phyloP scores from a whole-genome alignment of 768 basidiomycete species.

The Imleria badia region DNA sequence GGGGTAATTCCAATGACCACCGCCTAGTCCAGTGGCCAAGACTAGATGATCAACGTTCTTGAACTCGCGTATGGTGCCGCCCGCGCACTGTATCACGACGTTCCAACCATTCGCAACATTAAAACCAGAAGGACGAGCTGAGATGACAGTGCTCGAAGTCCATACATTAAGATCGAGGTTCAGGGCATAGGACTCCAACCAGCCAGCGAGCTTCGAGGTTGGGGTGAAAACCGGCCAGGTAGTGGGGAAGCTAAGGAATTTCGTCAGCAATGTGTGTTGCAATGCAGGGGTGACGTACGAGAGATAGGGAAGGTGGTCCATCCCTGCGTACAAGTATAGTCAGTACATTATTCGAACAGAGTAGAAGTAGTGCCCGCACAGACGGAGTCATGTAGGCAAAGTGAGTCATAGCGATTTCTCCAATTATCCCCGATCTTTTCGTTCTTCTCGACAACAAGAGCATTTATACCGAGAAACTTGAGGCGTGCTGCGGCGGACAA shows the following conservation, averaged over 20 bases:
- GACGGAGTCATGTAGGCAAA: slow-evolving; percentile 53
- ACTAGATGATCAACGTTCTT: slow-evolving; percentile 46
- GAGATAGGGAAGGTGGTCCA: slow-evolving; percentile 39
- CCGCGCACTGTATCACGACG: slow-evolving; percentile 35
- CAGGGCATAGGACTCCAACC: slow-evolving; percentile 59
- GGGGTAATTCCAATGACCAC: slow-evolving; percentile 41
- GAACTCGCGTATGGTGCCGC: slow-evolving; percentile 33
- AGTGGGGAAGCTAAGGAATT: slow-evolving; percentile 43
- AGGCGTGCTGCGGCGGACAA: slow-evolving; percentile 51
- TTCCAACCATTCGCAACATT: slow-evolving; percentile 42
- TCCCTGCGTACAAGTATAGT: neutral
- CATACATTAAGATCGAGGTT: slow-evolving; percentile 59
- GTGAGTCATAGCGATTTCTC: slow-evolving; percentile 54
- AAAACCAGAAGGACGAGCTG: slow-evolving; percentile 26
- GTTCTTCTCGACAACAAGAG: slow-evolving; percentile 55
- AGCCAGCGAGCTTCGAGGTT: slow-evolving; percentile 53
- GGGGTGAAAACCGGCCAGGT: slow-evolving; percentile 52
- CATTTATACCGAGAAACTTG: slow-evolving; percentile 52
- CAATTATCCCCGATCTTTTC: slow-evolving; percentile 53
- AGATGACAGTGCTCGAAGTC: slow-evolving; percentile 45
- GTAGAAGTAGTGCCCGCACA: slow-evolving; percentile 18
- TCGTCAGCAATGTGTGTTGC: neutral
- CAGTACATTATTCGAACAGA: neutral
- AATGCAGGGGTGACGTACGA: slow-evolving; percentile 33
- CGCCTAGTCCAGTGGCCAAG: slow-evolving; percentile 51